These are phyloP conservation scores for Tolypocladium paradoxum DNA, from an alignment of 2,329 filamentous ascomycete species.

Conservation along the genomic window DNA sequence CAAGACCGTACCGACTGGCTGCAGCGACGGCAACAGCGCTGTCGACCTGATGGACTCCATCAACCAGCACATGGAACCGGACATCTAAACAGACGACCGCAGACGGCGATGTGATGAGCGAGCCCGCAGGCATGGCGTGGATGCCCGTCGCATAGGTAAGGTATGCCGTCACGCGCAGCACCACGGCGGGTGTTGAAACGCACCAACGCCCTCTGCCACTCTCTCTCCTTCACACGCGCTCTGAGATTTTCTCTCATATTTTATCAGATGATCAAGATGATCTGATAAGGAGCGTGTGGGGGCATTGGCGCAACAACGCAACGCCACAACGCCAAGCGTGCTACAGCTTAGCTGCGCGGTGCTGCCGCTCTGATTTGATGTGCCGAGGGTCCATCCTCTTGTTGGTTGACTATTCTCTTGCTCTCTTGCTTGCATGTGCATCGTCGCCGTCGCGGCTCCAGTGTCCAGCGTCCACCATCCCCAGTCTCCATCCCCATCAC, in stretches of 20 bases:
- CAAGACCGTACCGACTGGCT: too few species aligned
- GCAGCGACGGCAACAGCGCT: neutral
- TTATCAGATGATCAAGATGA: constrained; percentile 3
- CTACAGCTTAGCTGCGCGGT: neutral
- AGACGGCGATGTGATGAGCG: too few species aligned
- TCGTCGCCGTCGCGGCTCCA: too few species aligned
- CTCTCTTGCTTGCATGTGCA: neutral
- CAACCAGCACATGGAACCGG: neutral
- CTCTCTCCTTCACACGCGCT: neutral
- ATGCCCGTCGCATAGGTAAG: neutral
- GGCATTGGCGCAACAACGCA: neutral
- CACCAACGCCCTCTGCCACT: neutral
- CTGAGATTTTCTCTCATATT: neutral
- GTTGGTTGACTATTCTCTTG: neutral
- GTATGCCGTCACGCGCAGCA: neutral
- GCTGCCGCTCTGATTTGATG: neutral
- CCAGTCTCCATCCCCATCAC: neutral
- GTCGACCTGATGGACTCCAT: neutral
- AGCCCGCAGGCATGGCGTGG: neutral
- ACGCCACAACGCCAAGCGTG: neutral
- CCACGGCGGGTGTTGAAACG: neutral
- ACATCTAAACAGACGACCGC: too few species aligned
- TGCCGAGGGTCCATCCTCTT: neutral
- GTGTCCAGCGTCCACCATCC: too few species aligned
- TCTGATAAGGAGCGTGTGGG: neutral